Evolutionary conservation across 305 asterid species (phyloP).

Genomic region (Galium porrigens): DNA sequence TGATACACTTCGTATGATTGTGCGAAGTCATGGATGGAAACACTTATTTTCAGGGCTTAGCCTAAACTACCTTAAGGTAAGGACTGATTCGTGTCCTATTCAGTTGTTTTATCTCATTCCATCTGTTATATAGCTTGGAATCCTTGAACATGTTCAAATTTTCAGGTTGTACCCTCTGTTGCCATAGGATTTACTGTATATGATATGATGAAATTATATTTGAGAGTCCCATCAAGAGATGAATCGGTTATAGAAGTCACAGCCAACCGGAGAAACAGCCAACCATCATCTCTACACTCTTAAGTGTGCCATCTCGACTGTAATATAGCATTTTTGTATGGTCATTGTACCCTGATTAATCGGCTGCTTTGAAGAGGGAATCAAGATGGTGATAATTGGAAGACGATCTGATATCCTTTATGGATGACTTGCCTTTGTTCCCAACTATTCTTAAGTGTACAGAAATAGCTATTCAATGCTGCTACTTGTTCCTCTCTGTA

Average conservation of each 20-base stretch:
- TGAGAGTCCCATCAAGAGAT: slow-evolving; percentile 68
- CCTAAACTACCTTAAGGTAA: slow-evolving; percentile 85
- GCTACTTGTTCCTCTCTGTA: slow-evolving; percentile 9
- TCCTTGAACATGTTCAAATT: neutral
- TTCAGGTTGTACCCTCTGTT: slow-evolving; percentile 91
- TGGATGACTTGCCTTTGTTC: slow-evolving; percentile 7
- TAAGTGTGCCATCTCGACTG: slow-evolving; percentile 17
- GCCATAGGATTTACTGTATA: slow-evolving; percentile 89
- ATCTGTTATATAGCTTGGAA: slow-evolving; percentile 3
- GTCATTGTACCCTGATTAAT: slow-evolving; percentile 10
- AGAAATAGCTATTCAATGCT: neutral
- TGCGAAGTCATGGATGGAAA: slow-evolving; percentile 64
- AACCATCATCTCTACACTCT: slow-evolving; percentile 36
- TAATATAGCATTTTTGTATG: slow-evolving; percentile 8
- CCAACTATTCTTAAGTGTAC: slow-evolving; percentile 15
- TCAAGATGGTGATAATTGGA: neutral
- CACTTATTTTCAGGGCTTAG: slow-evolving; percentile 89
- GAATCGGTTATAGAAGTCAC: slow-evolving; percentile 32
- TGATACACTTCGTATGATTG: slow-evolving; percentile 46
- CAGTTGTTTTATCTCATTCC: neutral
- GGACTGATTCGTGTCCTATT: neutral
- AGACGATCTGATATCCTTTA: neutral
- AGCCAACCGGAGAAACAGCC: slow-evolving; percentile 22
- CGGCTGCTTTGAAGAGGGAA: neutral
- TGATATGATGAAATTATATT: slow-evolving; percentile 61